Base-by-base conservation (phyloP, 192 early-diverging fungal species). In the Coemansia sp. region DNA sequence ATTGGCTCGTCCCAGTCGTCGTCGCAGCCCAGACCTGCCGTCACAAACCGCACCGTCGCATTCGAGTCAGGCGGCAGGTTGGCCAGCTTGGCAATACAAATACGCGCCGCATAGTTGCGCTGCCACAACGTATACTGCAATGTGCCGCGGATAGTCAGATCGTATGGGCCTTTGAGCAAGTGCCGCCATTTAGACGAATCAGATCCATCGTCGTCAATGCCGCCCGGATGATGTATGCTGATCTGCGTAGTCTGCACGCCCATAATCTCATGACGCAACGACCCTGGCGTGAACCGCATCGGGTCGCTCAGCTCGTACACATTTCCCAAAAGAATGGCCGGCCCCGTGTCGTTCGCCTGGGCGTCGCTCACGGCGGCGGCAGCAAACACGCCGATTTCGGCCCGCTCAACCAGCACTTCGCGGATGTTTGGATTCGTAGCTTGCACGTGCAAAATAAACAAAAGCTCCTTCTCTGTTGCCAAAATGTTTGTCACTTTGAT, bases 361-460 rank as follows among this genome's bases (percentile, higher is more conserved):
- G 25, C 41, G 61, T 67, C 70, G 63, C 53, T 43, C 2, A 71
- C 39, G 4, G 73, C 70, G 15, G 83, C 73, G 14, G 85, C 84
- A 9, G 86, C 88, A 87, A 89, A 89, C 2, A 89, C 79, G 25
- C 81, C 81, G 22, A 89, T 78, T 59, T 88, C 84, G 24, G 84
- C 72, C 38, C 81, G 71, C 25, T 81, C 73, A 8, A 89, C 66
- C 51, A 82, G 69, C 4, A 89, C 76, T 29, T 83, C 81, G 76
- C 84, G 85, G 38, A 84, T 70, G 53, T 87, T 87, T 9, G 67
- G 71, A 56, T 89, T 89, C 22, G 81, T 74, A 0, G 83, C 82
- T 43, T 76, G 63, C 8, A 89, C 66, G 58, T 88, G 84, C 55
- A 89, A 61, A 58, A 88, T 85, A 41, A 89, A 88, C 23, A 89